Evolutionary conservation across 345 rosid species (phyloP).

Genomic region (Populus ilicifolia): DNA sequence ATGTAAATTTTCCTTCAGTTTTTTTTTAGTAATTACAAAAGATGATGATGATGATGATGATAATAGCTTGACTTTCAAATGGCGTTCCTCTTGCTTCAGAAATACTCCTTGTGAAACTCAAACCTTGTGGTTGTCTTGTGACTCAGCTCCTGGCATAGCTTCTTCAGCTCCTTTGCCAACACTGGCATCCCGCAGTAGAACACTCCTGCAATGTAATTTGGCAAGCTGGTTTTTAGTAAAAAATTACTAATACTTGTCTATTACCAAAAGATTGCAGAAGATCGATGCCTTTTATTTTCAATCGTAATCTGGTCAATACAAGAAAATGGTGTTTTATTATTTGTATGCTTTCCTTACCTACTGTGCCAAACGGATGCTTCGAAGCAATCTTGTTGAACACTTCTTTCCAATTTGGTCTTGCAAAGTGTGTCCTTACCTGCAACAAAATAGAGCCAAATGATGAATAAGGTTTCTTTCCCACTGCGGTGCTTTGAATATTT

Average conservation of each 20-base stretch:
- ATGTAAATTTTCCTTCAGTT: background rate
- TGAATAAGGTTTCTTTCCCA: background rate
- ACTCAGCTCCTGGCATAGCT: conserved; percentile 58
- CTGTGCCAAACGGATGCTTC: conserved; percentile 77
- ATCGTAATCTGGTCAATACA: background rate
- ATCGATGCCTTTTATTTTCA: background rate
- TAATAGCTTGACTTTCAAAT: background rate
- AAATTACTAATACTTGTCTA: background rate
- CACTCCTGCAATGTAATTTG: conserved; percentile 55
- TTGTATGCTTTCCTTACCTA: conserved; percentile 43
- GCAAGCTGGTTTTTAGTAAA: background rate
- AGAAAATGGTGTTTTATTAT: background rate
- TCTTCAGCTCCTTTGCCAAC: conserved; percentile 82
- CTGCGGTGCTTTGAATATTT: background rate
- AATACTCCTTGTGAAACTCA: conserved; percentile 90
- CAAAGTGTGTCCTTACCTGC: conserved; percentile 95
- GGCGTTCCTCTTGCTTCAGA: conserved; percentile 35
- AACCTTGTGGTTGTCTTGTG: conserved; percentile 75
- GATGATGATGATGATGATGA: background rate
- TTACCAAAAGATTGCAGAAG: background rate
- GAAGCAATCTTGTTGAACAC: conserved; percentile 72
- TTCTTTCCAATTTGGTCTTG: conserved; percentile 94
- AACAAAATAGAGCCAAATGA: conserved; percentile 3
- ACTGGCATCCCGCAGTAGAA: conserved; percentile 89
- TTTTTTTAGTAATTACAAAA: conserved; percentile 23